phyloP scores from a whole-genome alignment of 352 stramenopile genomes.

The Pythium insidiosum region DNA sequence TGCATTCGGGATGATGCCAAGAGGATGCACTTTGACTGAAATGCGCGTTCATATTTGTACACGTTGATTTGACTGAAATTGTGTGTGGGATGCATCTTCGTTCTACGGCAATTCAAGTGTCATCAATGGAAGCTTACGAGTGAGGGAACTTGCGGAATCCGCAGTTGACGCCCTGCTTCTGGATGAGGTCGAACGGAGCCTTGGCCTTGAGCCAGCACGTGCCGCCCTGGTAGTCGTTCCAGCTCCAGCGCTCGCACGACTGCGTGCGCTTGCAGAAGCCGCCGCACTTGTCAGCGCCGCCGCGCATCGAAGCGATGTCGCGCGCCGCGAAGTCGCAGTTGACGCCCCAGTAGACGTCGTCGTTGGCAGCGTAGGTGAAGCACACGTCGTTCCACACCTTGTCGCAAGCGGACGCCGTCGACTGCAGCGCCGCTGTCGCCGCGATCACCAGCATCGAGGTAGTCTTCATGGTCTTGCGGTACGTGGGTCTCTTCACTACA shows the following conservation, averaged over 20 bases:
- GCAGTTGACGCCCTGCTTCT: slow-evolving; percentile 3
- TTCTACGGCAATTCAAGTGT: no score
- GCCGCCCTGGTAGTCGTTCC: slow-evolving; percentile 12
- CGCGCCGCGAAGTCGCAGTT: slow-evolving; percentile 12
- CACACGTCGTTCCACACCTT: slow-evolving; percentile 13
- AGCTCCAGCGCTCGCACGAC: slow-evolving; percentile 16
- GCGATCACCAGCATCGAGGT: no score
- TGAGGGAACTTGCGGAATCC: slow-evolving; percentile 16
- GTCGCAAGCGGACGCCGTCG: no score
- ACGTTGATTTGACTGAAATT: no score
- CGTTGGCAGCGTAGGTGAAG: slow-evolving; percentile 13
- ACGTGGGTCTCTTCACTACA: no score
- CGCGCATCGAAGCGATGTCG: slow-evolving; percentile 4
- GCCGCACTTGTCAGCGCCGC: slow-evolving; percentile 15
- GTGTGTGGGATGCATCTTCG: no score
- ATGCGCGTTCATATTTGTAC: no score
- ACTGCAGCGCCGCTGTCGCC: no score
- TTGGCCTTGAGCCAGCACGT: slow-evolving; percentile 17
- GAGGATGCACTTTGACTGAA: no score
- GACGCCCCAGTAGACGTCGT: slow-evolving; percentile 15
- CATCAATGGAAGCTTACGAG: no score
- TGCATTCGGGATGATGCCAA: no score
- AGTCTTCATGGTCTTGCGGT: no score
- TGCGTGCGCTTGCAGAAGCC: slow-evolving; percentile 2
- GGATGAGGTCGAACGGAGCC: slow-evolving; percentile 6